A percentile compares a stretch with the other conserved stretches of the same genome.
These are phyloP conservation scores for Metschnikowia proteae DNA, from an alignment of 805 yeast species.

Conservation along the genomic window DNA sequence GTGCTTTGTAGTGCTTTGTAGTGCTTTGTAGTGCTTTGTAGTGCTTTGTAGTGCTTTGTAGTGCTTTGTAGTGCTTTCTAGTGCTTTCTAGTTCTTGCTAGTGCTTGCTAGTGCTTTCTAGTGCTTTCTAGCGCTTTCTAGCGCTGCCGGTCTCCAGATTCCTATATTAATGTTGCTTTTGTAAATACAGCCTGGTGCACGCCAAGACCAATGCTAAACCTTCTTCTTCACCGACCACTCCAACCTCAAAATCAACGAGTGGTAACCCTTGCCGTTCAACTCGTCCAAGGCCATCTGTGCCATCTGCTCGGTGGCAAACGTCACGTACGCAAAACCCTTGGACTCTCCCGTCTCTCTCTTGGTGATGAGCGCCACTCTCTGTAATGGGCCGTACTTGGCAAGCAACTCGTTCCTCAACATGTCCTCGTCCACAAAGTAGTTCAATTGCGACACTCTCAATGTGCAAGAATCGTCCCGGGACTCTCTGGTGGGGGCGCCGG, in stretches of 20 bases:
- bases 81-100: too few relatives aligned
- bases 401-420: conserved; percentile 71
- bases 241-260: conserved; percentile 66
- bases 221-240: conserved; percentile 48
- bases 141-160: not conserved
- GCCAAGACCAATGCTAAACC: conserved; percentile 13
- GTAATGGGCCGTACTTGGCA: conserved; percentile 60
- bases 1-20: too few relatives aligned
- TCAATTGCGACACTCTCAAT: conserved; percentile 85
- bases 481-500: conserved; percentile 43
- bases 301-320: conserved; percentile 59
- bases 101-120: too few relatives aligned
- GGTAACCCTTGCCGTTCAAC: conserved; percentile 88
- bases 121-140: too few relatives aligned
- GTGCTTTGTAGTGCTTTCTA: too few relatives aligned
- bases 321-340: conserved; percentile 93
- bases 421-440: conserved; percentile 78
- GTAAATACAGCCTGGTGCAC: not conserved
- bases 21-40: too few relatives aligned
- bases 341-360: conserved; percentile 92
- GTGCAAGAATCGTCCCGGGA: conserved; percentile 82
- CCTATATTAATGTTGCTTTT: not conserved
- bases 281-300: conserved; percentile 76
- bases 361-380: conserved; percentile 79
- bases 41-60: too few relatives aligned